A percentile compares a stretch with the other conserved stretches of the same genome.
phyloP scores from a whole-genome alignment of 805 yeast species.

The Metschnikowia chrysomelidarum region DNA sequence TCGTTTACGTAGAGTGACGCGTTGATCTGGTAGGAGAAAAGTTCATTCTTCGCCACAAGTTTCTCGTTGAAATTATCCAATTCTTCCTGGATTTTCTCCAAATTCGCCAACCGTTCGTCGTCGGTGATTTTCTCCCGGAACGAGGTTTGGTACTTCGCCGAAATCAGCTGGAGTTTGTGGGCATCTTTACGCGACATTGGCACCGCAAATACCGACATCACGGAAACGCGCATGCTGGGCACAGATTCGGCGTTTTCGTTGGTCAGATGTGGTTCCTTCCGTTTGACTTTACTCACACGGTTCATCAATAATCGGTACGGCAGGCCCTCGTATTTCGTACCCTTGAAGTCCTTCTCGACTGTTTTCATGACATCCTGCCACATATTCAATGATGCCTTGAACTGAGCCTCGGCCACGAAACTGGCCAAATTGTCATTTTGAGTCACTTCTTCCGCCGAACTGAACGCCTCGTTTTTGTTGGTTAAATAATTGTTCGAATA shows the following conservation, averaged over 20 bases:
- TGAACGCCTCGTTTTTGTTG: constrained; percentile 10
- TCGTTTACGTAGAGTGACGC: constrained; percentile 22
- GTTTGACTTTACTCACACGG: constrained; percentile 6
- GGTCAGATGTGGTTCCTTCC: neutral
- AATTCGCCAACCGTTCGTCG: constrained; percentile 24
- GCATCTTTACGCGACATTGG: constrained; percentile 26
- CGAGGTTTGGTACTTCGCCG: constrained; percentile 29
- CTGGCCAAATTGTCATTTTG: constrained; percentile 13
- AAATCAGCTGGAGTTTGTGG: constrained; percentile 24
- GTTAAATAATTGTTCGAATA: constrained; percentile 18
- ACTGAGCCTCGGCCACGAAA: constrained; percentile 19
- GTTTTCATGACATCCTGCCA: constrained; percentile 30
- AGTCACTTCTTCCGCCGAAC: constrained; percentile 10
- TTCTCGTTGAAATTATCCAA: constrained; percentile 26
- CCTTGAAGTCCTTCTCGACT: constrained; percentile 27
- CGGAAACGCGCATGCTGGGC: constrained; percentile 7
- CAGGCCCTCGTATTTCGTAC: constrained; percentile 12
- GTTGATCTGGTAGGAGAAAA: constrained; percentile 24
- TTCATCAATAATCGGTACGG: constrained; percentile 32
- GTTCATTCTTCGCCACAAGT: constrained; percentile 18
- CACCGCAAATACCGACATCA: constrained; percentile 29
- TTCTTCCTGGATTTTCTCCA: constrained; percentile 24
- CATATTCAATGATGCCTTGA: constrained; percentile 20
- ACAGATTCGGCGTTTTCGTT: neutral
- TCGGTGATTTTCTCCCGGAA: constrained; percentile 26